Base-by-base conservation (phyloP, 2,329 filamentous ascomycete species). In the Myriosclerotinia curreyana region DNA sequence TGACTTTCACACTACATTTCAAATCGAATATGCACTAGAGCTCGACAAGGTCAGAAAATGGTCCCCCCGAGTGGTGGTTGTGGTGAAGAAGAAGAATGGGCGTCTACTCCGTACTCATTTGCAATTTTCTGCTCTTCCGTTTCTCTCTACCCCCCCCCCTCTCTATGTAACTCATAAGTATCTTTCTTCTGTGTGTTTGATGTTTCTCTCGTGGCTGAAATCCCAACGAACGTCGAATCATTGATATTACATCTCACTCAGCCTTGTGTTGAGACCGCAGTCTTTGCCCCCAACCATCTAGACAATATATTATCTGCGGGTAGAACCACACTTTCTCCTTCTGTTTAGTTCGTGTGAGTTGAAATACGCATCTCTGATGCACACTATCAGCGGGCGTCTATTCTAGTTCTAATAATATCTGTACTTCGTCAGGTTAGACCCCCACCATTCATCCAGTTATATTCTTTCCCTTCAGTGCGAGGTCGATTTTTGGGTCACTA, bases 311-410 rank as follows among this genome's bases (percentile, higher is more conserved):
- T 56, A 56, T 62, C 69, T 65, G 48, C 42, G 12, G 55, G 28
- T 36, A 58, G 20, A 63, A 40, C 31, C 44, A 58, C 42, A 20
- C 48, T 63, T 63, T 51, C 44, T 55, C 20, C 48, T 40, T 56
- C 34, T 38, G 40, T 48, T 42, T 56, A 48, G 50, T 63, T 22
- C 42, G 31, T 50, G 51, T 52, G 25, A 49, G 38, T 28, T 40
- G 42, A 48, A 63, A 56, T 50, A 40, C 52, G 31, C 42, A 63
- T 22, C 44, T 44, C n/a, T 49, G 2, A 56, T 63, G 60, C 60
- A 58, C 60, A 63, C 69, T 67, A 66, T 52, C 62, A 64, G 65
- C 65, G 60, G 66, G 71, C 70, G 71, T 71, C 70, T 73, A 73
- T 73, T 72, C 71, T 69, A 48, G 67, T 69, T 67, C 44, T 62